A percentile compares a stretch with the other conserved stretches of the same genome.
Conservation (phyloP, 176 grass and related monocot species). For the Otatea glauca region DNA sequence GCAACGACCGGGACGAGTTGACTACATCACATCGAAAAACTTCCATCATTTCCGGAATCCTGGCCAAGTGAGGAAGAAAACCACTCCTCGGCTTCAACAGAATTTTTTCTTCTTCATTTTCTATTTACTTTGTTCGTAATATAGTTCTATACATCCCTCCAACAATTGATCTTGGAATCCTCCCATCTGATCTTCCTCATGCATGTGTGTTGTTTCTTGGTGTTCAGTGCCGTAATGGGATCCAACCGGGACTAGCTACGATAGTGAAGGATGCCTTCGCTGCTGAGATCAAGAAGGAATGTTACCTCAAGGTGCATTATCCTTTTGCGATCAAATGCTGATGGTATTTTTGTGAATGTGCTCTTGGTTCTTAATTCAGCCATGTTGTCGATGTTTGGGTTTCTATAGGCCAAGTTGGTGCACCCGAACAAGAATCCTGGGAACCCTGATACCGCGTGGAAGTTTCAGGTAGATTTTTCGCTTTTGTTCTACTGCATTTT, state of each 20-base stretch:
- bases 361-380: not conserved
- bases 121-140: no score
- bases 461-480: no score
- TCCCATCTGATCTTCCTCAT: no score
- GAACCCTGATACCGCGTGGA: constrained; percentile 79
- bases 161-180: no score
- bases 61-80: no score
- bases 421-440: constrained; percentile 93
- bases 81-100: no score
- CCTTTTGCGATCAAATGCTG: not conserved
- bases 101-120: no score
- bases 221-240: not conserved
- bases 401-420: constrained; percentile 70
- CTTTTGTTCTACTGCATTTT: no score
- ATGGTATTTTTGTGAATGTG: not conserved
- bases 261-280: constrained; percentile 84
- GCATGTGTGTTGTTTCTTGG: not conserved
- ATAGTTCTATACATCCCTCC: no score
- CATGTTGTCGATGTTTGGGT: constrained; percentile 10
- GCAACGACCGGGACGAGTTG: no score
- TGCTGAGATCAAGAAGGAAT: constrained; percentile 94
- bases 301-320: constrained; percentile 75
- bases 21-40: no score
- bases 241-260: not conserved
- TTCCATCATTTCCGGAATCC: no score